Evolutionary conservation across 2,329 filamentous ascomycete species (phyloP).

Genomic region (Fonsecaea monophora): DNA sequence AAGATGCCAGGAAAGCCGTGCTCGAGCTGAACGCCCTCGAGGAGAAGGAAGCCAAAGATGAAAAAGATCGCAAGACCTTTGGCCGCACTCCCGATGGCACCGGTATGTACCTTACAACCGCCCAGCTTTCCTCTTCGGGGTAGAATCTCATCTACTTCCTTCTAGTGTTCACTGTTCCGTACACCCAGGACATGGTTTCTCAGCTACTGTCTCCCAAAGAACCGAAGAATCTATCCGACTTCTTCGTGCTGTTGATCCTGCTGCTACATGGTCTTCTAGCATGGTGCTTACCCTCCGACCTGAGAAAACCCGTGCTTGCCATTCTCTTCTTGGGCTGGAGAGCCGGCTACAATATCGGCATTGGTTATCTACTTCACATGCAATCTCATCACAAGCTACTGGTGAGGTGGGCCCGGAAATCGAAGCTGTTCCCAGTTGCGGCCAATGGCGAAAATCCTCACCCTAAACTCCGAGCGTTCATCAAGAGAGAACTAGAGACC

Average conservation of each 20-base stretch:
- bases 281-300: slow-evolving; percentile 71
- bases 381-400: slow-evolving; percentile 90
- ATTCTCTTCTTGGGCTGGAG: slow-evolving; percentile 90
- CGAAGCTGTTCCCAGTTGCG: slow-evolving; percentile 84
- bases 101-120: slow-evolving; percentile 65
- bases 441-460: slow-evolving; percentile 80
- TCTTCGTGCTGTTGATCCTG: slow-evolving; percentile 78
- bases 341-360: slow-evolving; percentile 89
- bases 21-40: slow-evolving; percentile 57
- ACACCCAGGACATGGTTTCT: slow-evolving; percentile 98
- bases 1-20: slow-evolving; percentile 56
- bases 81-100: slow-evolving; percentile 89
- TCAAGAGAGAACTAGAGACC: slow-evolving; percentile 89
- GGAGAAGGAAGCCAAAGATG: slow-evolving; percentile 53
- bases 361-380: slow-evolving; percentile 84
- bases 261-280: slow-evolving; percentile 75
- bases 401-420: slow-evolving; percentile 85
- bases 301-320: slow-evolving; percentile 80
- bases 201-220: slow-evolving; percentile 93
- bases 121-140: not conserved
- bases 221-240: slow-evolving; percentile 92
- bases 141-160: slow-evolving; percentile 5
- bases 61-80: slow-evolving; percentile 76
- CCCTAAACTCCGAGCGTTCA: slow-evolving; percentile 78
- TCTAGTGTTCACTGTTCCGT: slow-evolving; percentile 90